phyloP scores from a whole-genome alignment of 768 basidiomycete species.

The Pleurotus pulmonarius region DNA sequence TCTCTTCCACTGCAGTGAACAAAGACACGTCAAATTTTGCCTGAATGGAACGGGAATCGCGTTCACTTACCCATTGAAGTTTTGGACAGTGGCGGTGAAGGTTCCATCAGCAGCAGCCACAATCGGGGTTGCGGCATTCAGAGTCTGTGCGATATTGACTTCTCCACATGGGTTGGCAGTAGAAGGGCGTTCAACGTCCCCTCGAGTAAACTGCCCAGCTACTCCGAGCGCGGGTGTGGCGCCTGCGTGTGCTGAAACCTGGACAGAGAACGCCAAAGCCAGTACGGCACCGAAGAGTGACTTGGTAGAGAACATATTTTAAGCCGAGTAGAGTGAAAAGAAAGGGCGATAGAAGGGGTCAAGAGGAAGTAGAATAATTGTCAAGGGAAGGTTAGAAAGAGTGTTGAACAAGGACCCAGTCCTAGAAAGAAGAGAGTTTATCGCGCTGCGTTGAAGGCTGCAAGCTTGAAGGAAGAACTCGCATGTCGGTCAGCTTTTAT shows the following conservation, averaged over 20 bases:
- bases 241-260: conserved; percentile 36
- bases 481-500: not conserved
- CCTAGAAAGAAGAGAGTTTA: not conserved
- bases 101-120: conserved; percentile 36
- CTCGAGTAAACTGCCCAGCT: conserved; percentile 22
- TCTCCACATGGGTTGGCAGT: conserved; percentile 36
- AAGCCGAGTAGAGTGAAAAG: not conserved
- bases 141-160: conserved; percentile 32
- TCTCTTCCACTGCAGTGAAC: conserved; percentile 31
- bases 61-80: conserved; percentile 45
- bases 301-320: conserved; percentile 24
- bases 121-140: conserved; percentile 35
- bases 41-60: not conserved
- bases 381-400: not conserved
- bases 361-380: not conserved
- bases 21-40: not conserved
- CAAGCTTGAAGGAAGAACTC: not conserved
- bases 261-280: conserved; percentile 29
- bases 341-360: not conserved
- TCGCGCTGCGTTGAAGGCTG: conserved; percentile 8
- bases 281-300: conserved; percentile 24
- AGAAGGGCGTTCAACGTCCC: conserved; percentile 30
- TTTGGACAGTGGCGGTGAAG: conserved; percentile 34
- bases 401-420: conserved; percentile 6
- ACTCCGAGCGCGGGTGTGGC: conserved; percentile 41